A percentile compares a stretch with the other conserved stretches of the same genome.
Conservation (phyloP, 768 basidiomycete species). For the Termitomyces sp. region DNA sequence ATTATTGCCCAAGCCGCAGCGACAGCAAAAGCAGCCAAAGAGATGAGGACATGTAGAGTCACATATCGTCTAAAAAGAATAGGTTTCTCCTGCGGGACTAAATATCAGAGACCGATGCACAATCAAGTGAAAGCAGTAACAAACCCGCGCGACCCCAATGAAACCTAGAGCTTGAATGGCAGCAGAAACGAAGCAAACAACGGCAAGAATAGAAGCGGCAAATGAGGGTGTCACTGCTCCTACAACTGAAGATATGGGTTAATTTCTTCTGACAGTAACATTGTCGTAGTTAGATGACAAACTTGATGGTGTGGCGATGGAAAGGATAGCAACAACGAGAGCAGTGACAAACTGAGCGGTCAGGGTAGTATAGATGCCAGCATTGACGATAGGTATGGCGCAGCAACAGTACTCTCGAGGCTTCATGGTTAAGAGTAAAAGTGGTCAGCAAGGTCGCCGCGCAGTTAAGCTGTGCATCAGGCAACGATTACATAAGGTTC, state of each 20-base stretch:
- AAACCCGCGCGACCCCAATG: constrained; percentile 75
- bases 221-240: constrained; percentile 81
- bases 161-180: constrained; percentile 81
- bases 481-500: constrained; percentile 6
- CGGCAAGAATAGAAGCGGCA: constrained; percentile 69
- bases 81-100: constrained; percentile 55
- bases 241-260: constrained; percentile 57
- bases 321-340: constrained; percentile 65
- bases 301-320: constrained; percentile 80
- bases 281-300: constrained; percentile 25
- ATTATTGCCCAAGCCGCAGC: constrained; percentile 80
- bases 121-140: constrained; percentile 13
- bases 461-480: not conserved
- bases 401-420: constrained; percentile 89
- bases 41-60: constrained; percentile 55
- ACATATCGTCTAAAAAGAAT: constrained; percentile 66
- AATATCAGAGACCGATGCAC: not conserved
- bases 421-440: constrained; percentile 47
- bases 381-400: constrained; percentile 87
- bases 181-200: constrained; percentile 73
- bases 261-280: not conserved
- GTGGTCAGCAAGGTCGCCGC: constrained; percentile 1
- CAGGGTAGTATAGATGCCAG: constrained; percentile 82
- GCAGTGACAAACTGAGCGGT: constrained; percentile 71
- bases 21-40: constrained; percentile 64